A percentile compares a stretch with the other conserved stretches of the same genome.
These are phyloP conservation scores for Annulohypoxylon stygium DNA, from an alignment of 495 filamentous ascomycete species.

Conservation along the genomic window DNA sequence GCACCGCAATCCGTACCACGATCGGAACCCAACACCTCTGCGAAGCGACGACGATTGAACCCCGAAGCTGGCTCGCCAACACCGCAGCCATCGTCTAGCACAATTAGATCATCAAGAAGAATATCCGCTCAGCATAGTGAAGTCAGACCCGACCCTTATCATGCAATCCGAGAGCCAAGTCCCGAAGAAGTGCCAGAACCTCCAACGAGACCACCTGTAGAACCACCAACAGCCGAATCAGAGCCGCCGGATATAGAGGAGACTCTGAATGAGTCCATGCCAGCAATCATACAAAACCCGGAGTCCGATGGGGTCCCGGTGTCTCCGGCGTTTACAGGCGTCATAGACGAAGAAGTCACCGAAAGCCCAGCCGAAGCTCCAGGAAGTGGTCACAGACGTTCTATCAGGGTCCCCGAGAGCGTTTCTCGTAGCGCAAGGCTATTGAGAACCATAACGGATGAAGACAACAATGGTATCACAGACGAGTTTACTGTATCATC, in stretches of 20 bases:
- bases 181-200: constrained; percentile 30
- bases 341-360: constrained; percentile 55
- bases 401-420: constrained; percentile 46
- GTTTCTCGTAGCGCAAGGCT: constrained; percentile 51
- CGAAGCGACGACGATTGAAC: constrained; percentile 53
- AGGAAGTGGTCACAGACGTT: constrained; percentile 59
- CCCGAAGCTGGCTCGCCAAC: constrained; percentile 35
- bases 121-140: constrained; percentile 42
- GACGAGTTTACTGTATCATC: constrained; percentile 54
- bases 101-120: constrained; percentile 38
- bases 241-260: constrained; percentile 24
- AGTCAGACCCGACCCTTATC: constrained; percentile 28
- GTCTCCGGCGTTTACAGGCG: constrained; percentile 28
- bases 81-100: constrained; percentile 41
- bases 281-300: constrained; percentile 24
- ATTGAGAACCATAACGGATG: constrained; percentile 49
- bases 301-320: constrained; percentile 25
- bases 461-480: constrained; percentile 36
- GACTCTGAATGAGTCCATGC: constrained; percentile 23
- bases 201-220: constrained; percentile 5
- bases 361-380: constrained; percentile 65
- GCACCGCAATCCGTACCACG: constrained; percentile 41
- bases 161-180: constrained; percentile 30
- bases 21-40: constrained; percentile 58
- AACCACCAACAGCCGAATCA: constrained; percentile 5